Evolutionary conservation across 345 rosid genomes (phyloP), one percentile per base, ranked within the genome.

Genomic region (Sonneratia caseolaris): DNA sequence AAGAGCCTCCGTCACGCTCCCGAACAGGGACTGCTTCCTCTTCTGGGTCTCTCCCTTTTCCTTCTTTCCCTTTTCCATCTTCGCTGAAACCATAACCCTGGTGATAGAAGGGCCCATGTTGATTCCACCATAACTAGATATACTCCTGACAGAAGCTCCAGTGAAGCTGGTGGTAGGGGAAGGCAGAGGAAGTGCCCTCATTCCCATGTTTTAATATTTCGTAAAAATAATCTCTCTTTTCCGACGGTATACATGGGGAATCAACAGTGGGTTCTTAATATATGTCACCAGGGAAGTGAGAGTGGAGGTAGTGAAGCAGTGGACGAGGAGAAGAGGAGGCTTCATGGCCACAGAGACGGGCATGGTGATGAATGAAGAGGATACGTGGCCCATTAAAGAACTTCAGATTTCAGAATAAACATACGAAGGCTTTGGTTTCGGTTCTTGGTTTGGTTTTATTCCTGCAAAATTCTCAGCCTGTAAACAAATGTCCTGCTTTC

Each of bases 1-100:
- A 8, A 93, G 87, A 70, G 96, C 98, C 35, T 90, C 98, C 0
- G 91, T 81, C 27, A 91, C 81, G 35, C 83, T 81, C 64, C 86
- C 82, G 65, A 91, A 86, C 74, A 89, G 74, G 38, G 97, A 91
- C 40, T 89, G 92, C 78, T 84, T 86, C 32, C 65, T 84, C 72
- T 75, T 75, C 71, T 78, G 81, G 76, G 82, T 73, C 24, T 79
- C 67, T 72, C 45, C 67, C 43, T 78, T 78, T 36, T 61, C 42
- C 77, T 71, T 61, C 42, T 78, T 71, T 5, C 70, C 82, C 16
- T 77, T 79, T 61, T 73, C 76, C 74, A 83, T 45, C 73, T 88
- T 78, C 7, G 86, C 87, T 38, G 77, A 72, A 7, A 84, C 84
- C 73, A 37, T 12, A 0, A 74, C 24, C 48, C 72, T 37, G 42